Percentiles rank a stretch among this genome's conserved stretches.
phyloP scores from a whole-genome alignment of 768 basidiomycete genomes.

The Rhizopogon vinicolor region DNA sequence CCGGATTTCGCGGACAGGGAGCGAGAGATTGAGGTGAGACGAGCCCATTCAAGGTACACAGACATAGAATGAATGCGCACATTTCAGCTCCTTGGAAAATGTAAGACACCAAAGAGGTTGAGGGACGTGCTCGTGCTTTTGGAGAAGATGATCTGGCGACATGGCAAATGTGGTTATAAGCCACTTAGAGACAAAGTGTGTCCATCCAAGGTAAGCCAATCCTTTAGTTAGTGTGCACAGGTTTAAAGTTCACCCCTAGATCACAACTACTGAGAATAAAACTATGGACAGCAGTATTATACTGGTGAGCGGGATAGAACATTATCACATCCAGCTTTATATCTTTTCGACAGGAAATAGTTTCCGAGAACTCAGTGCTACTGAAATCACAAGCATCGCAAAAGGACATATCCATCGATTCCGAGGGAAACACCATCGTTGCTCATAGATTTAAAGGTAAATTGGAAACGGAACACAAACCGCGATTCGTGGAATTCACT shows the following conservation, averaged over 20 bases:
- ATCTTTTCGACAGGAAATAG: conserved; percentile 52
- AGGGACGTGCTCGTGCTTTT: conserved; percentile 49
- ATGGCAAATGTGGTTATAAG: conserved; percentile 66
- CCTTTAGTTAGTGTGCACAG: neutral
- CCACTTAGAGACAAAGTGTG: conserved; percentile 62
- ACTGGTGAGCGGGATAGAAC: conserved; percentile 37
- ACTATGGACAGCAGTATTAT: conserved; percentile 60
- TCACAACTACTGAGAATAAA: conserved; percentile 32
- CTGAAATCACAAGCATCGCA: conserved; percentile 48
- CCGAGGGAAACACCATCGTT: conserved; percentile 41
- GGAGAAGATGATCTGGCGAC: conserved; percentile 61
- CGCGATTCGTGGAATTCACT: conserved; percentile 74
- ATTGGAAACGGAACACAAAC: conserved; percentile 48
- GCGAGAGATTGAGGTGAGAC: conserved; percentile 58
- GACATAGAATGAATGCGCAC: neutral
- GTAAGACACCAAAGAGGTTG: conserved; percentile 74
- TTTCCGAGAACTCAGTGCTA: conserved; percentile 63
- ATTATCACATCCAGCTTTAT: neutral
- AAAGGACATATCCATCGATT: conserved; percentile 47
- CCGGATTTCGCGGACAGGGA: conserved; percentile 61
- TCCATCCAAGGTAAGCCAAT: conserved; percentile 61
- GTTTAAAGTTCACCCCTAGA: conserved; percentile 22
- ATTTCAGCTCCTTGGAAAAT: conserved; percentile 34
- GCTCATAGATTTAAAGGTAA: conserved; percentile 43
- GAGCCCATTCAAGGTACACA: neutral